Base-by-base conservation (phyloP, 441 rosid genomes). In the Cnidoscolus chayamansa region DNA sequence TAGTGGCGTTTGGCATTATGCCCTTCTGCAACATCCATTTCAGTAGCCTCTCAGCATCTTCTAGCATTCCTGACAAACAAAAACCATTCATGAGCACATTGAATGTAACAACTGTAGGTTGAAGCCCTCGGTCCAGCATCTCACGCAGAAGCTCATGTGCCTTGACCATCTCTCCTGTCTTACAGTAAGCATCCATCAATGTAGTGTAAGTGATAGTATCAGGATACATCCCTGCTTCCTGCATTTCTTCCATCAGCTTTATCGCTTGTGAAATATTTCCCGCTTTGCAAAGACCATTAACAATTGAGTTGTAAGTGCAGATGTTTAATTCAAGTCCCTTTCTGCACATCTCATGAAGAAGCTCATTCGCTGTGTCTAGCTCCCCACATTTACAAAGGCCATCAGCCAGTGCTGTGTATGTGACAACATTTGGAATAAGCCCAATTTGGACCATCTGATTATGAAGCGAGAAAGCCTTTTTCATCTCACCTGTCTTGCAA, bases 1-100 rank as follows among this genome's bases (percentile, higher is more conserved):
- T 86, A 63, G 84, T 83, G n/a, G 89, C 85, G 69, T 88, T 90
- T 35, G 97, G 97, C 71, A 68, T 80, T 74, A 90, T 77, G 70
- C 96, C 91, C 84, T 85, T 94, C 35, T 80, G 85, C 81, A 90
- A 67, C 97, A 94, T 92, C 97, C 98, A 92, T 19, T 82, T 79
- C 20, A 91, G 79, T 72, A 94, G 88, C 78, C 78, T 84, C 82
- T 91, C 92, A 56, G 90, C 92, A 65, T 91, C 93, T 80, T 86
- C 90, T 67, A 88, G 76, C 97, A 85, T 85, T 78, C 97, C 95
- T 30, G 84, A 71, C 80, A 81, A 72, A 79, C 98, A 90, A 80
- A 91, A 90, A 1, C 97, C 98, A 54, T 89, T 90, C 93, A 90
- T 92, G 49, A 94, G 84, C 70, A 94, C 97, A 68, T 90, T 86